Base-by-base conservation (phyloP, 169 alveolate genomes). In the Fabrea salina region DNA sequence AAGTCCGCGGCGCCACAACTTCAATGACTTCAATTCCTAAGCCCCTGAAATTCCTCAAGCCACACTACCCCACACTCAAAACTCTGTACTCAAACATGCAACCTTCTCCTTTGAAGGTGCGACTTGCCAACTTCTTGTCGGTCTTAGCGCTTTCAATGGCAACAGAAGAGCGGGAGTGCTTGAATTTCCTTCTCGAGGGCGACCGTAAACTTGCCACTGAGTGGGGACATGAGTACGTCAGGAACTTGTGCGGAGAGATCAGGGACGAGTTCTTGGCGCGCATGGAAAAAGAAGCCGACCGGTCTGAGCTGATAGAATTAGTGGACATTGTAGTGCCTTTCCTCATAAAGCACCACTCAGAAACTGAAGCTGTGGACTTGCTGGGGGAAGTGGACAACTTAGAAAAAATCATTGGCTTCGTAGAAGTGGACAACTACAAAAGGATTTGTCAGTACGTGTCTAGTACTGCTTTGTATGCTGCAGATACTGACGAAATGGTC, bases 11-110 rank as follows among this genome's bases (percentile, higher is more conserved):
- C 33, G 84, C 95, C 22, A 90, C 97, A 39, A 80, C 94, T 32
- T 86, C 95, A 44, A 93, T 93, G 97, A 93, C 97, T 16, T 83
- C 93, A 37, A 92, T 93, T 49, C 97, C 97, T 5, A 87, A 89
- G 78, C 97, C 97, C 37, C 79, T 93, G 35, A 93, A 93, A 75
- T 90, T 88, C 76, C 56, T 90, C 40, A 85, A 86, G 50, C 78
- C 88, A 13, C 94, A 86, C 59, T 93, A 89, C 56, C 70, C 61
- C 22, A 85, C 79, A 41, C 76, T 93, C 13, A 70, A 70, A 49
- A 30, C 59, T 27, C 44, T 44, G 32, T 70, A 70, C 67, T 44
- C 67, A n/a, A 49, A 40, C 27, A 22, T 70, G 39, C 68, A 59
- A 44, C 19, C 27, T 4, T 70, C 79, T 5, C 8, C 19, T 30